Conservation (phyloP, 148 eudicot species). For the Amaranthus hypochondriacus region DNA sequence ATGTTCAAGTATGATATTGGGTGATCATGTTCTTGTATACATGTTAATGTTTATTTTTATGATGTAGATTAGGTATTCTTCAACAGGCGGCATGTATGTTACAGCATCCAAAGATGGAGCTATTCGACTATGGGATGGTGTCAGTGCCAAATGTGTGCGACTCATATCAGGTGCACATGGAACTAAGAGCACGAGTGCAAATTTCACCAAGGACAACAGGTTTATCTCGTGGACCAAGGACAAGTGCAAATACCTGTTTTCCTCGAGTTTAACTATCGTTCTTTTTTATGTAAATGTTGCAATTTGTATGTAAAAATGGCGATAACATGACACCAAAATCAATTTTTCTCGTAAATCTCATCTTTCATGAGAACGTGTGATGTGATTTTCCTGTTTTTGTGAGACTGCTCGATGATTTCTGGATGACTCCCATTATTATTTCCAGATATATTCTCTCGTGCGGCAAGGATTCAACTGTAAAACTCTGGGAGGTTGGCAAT, state of each 20-base stretch:
- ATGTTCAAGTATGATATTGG: not conserved
- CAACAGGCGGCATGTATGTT: slow-evolving; percentile 76
- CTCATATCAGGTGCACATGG: slow-evolving; percentile 70
- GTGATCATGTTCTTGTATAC: not conserved
- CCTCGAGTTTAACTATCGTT: not conserved
- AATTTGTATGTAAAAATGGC: not conserved
- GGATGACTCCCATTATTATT: not conserved
- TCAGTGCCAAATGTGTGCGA: slow-evolving; percentile 67
- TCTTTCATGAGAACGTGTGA: not conserved
- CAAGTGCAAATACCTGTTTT: not conserved
- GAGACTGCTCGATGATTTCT: not conserved
- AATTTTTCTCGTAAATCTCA: not conserved
- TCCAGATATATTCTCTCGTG: slow-evolving; percentile 73
- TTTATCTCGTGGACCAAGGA: slow-evolving; percentile 8
- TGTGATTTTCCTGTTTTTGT: not conserved
- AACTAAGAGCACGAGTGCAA: slow-evolving; percentile 64
- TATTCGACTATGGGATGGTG: slow-evolving; percentile 81
- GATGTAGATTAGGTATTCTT: slow-evolving; percentile 71
- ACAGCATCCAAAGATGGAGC: slow-evolving; percentile 94
- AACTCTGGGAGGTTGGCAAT: slow-evolving; percentile 91
- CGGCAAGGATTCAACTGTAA: slow-evolving; percentile 76
- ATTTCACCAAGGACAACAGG: slow-evolving; percentile 79
- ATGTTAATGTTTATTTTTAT: slow-evolving; percentile 3
- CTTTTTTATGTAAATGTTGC: not conserved
- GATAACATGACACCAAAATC: not conserved